Conservation (phyloP, 2,329 filamentous ascomycete species). For the Trichoderma guizhouense region DNA sequence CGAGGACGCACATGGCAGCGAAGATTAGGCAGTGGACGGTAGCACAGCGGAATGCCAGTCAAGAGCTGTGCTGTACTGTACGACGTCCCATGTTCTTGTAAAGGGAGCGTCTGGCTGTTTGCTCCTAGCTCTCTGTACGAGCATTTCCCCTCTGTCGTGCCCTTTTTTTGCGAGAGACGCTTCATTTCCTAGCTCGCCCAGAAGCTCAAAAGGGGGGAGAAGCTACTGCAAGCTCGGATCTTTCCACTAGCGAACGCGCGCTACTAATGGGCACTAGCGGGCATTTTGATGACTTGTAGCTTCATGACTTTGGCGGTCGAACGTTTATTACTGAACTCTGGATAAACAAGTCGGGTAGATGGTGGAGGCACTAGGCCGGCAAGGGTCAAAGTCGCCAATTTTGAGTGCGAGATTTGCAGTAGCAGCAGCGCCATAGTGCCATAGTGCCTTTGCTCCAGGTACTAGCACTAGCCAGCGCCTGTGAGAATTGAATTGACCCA, state of each 20-base stretch:
- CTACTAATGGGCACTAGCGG: conserved; percentile 13
- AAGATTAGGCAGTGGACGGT: neutral
- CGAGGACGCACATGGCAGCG: neutral
- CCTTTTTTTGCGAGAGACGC: neutral
- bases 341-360: neutral
- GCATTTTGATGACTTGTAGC: neutral
- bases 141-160: neutral
- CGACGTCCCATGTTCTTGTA: neutral
- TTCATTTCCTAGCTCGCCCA: conserved; percentile 14
- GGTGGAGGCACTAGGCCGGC: neutral
- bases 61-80: neutral
- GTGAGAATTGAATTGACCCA: neutral
- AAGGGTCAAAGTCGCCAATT: conserved; percentile 1
- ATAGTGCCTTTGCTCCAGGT: neutral
- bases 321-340: neutral
- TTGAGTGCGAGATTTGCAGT: conserved; percentile 1
- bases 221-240: conserved; percentile 15
- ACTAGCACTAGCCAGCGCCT: neutral
- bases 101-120: neutral
- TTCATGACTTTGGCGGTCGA: neutral
- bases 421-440: neutral
- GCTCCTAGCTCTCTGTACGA: neutral
- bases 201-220: conserved; percentile 6
- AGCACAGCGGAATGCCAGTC: neutral
- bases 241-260: conserved; percentile 14